Base-by-base conservation (phyloP, 2,329 filamentous ascomycete species). In the Dothistroma pini region DNA sequence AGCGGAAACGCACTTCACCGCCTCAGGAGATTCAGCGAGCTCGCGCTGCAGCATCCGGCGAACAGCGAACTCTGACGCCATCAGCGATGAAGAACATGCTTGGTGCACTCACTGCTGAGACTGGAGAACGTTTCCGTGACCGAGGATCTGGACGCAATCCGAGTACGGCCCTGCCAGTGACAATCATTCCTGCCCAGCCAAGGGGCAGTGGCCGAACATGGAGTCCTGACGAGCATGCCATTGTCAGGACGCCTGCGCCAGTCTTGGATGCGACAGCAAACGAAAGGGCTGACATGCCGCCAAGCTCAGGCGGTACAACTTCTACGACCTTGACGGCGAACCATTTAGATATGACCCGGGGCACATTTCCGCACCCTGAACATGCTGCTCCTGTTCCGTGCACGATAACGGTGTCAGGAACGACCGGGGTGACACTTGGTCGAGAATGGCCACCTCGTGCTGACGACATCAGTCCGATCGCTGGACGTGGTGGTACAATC, bases 1-100 rank as follows among this genome's bases (percentile, higher is more conserved):
- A 81, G 67, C 77, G 83, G 49, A 80, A 82, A 68, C 81, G 82
- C 31, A 80, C 80, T 1, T 83, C 83, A 32, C 82, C 85, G 11
- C 85, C 85, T 7, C 80, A 80, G 35, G 85, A 87, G 71, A 78
- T 88, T 50, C 83, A 83, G 32, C 80, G 79, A 55, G 85, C 84
- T 54, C 61, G 63, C 21, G 66, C 61, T 29, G 70, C 68, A 6
- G 67, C 64, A 10, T 47, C 56, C 14, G 57, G 59, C 16, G 58
- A 59, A 2, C 60, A 66, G 58, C 65, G 61, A 59, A 63, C 75
- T 68, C 38, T 74, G 70, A 69, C 68, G n/a, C 75, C 74, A 11
- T 76, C 78, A 67, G 76, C 78, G 56, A 56, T 82, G 8, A 79
- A 77, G 52, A 74, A 78, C 41, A 74, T 79, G 38, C 65, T 81